These are phyloP conservation scores for Diaporthe helianthi DNA, from an alignment of 2,329 filamentous ascomycete genomes.

Conservation along the genomic window DNA sequence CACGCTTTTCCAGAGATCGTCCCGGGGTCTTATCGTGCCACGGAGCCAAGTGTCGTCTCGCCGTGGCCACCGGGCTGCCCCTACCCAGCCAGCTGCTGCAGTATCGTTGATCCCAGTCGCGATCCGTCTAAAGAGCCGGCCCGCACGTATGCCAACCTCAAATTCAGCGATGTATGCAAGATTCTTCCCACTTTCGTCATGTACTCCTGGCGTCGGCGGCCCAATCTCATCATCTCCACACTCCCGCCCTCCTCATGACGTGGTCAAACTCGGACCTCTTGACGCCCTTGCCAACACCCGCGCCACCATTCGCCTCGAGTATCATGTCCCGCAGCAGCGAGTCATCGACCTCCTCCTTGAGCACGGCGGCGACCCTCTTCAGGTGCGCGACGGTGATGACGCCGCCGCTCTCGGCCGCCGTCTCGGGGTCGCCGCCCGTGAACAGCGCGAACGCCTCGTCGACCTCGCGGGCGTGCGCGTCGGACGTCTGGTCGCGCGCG, in stretches of 20 bases:
- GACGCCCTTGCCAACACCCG: conserved; percentile 74
- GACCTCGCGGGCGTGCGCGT: conserved; percentile 70
- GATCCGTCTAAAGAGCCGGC: background rate
- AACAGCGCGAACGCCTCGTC: conserved; percentile 86
- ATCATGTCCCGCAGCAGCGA: conserved; percentile 92
- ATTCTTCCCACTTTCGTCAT: background rate
- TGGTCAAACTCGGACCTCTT: conserved; percentile 81
- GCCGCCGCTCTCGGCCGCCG: conserved; percentile 1
- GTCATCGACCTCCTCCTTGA: conserved; percentile 87
- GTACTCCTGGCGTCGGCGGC: background rate
- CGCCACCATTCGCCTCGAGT: conserved; percentile 86
- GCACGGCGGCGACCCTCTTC: conserved; percentile 76
- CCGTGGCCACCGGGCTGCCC: background rate
- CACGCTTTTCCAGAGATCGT: background rate
- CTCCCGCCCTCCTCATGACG: conserved; percentile 84
- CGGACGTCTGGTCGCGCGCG: conserved; percentile 59
- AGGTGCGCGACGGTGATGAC: conserved; percentile 85
- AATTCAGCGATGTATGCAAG: background rate
- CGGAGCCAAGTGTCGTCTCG: background rate
- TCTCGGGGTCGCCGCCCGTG: conserved; percentile 53
- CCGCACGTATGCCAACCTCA: background rate
- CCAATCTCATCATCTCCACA: conserved; percentile 73
- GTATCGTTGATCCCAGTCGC: background rate
- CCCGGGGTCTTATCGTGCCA: background rate
- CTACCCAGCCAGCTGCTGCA: background rate